Conservation (phyloP, 345 rosid genomes). For the Eucalyptus fibrosa region DNA sequence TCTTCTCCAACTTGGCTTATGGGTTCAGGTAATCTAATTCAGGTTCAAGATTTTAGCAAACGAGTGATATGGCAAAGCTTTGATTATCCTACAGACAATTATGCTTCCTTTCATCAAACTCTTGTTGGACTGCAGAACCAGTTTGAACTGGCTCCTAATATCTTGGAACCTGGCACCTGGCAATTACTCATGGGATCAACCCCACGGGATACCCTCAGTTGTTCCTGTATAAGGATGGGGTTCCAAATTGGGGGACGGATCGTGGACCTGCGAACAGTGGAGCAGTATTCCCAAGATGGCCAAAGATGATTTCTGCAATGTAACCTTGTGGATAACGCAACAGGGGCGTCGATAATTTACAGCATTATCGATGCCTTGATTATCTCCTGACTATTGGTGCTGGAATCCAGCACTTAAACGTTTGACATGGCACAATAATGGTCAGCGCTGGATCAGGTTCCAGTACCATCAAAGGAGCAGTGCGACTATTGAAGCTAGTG, state of each 20-base stretch:
- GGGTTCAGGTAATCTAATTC: slow-evolving; percentile 10
- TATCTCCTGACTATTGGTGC: slow-evolving; percentile 28
- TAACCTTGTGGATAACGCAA: slow-evolving; percentile 9
- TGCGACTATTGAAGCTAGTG: slow-evolving; percentile 34
- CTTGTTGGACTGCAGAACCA: not conserved
- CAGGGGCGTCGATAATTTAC: slow-evolving; percentile 18
- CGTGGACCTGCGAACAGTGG: not conserved
- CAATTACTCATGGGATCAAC: not conserved
- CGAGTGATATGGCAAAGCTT: slow-evolving; percentile 52
- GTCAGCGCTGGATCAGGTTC: slow-evolving; percentile 32
- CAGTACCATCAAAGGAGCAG: slow-evolving; percentile 36
- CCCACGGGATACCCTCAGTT: slow-evolving; percentile 13
- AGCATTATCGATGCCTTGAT: slow-evolving; percentile 8
- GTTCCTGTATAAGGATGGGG: slow-evolving; percentile 14
- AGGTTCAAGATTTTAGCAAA: not conserved
- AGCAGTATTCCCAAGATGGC: not conserved
- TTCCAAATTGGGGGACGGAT: not conserved
- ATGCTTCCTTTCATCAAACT: not conserved
- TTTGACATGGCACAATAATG: slow-evolving; percentile 30
- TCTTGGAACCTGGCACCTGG: slow-evolving; percentile 17
- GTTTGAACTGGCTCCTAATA: not conserved
- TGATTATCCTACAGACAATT: slow-evolving; percentile 53
- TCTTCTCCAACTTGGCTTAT: not conserved
- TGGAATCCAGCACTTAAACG: slow-evolving; percentile 38
- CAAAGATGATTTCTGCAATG: not conserved